Evolutionary conservation across 345 rosid genomes (phyloP).

Genomic region (Salix exigua): DNA sequence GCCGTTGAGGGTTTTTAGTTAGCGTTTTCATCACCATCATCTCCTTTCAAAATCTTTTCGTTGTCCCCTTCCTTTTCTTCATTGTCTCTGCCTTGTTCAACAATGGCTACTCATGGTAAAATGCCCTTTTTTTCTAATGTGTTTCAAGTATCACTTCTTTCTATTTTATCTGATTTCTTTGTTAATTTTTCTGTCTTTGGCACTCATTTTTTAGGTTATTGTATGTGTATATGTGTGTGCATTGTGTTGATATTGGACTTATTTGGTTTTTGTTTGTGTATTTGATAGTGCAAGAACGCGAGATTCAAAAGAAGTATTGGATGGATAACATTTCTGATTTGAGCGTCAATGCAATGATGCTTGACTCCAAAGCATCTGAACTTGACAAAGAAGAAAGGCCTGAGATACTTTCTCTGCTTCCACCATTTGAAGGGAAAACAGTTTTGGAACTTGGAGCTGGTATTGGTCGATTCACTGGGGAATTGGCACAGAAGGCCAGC

Average conservation of each 20-base stretch:
- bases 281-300: constrained; percentile 63
- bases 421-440: constrained; percentile 62
- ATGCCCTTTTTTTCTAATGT: not conserved
- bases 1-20: constrained; percentile 66
- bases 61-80: not conserved
- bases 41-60: not conserved
- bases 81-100: not conserved
- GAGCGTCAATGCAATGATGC: constrained; percentile 93
- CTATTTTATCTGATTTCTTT: not conserved
- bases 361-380: constrained; percentile 83
- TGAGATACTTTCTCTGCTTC: constrained; percentile 89
- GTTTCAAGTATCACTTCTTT: too few species aligned
- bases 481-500: constrained; percentile 76
- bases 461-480: constrained; percentile 88
- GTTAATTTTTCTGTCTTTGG: not conserved
- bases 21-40: not conserved
- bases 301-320: constrained; percentile 80
- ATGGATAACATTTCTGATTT: constrained; percentile 65
- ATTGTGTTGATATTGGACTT: not conserved
- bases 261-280: not conserved
- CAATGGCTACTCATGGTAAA: constrained; percentile 54
- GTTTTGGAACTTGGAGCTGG: constrained; percentile 95
- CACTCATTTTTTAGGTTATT: not conserved
- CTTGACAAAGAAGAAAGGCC: constrained; percentile 97
- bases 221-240: not conserved